phyloP scores from a whole-genome alignment of 495 filamentous ascomycete genomes.

The Rostrohypoxylon terebratum region DNA sequence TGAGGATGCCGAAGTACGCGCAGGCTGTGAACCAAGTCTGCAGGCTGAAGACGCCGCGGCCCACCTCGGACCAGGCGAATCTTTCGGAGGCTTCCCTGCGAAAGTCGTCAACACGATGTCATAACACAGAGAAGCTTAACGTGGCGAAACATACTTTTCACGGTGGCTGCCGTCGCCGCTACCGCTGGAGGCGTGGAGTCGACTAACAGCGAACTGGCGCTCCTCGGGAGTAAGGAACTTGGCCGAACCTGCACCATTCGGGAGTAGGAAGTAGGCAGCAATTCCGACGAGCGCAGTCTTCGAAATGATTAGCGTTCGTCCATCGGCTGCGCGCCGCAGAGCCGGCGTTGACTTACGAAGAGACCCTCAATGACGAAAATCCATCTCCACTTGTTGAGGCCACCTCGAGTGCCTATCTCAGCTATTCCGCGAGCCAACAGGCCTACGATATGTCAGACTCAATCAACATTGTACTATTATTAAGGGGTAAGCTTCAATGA shows the following conservation, averaged over 20 bases:
- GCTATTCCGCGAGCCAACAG: constrained; percentile 59
- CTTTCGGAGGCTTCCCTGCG: constrained; percentile 57
- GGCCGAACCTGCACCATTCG: constrained; percentile 68
- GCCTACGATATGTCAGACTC: constrained; percentile 49
- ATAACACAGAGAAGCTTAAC: background rate
- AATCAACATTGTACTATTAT: background rate
- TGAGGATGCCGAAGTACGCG: constrained; percentile 59
- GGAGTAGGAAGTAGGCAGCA: constrained; percentile 66
- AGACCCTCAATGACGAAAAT: constrained; percentile 66
- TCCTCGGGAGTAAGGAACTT: constrained; percentile 64
- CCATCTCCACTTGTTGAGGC: constrained; percentile 62
- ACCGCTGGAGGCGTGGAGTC: constrained; percentile 53
- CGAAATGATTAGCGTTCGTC: background rate
- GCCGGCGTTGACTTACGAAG: constrained; percentile 52
- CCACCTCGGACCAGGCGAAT: constrained; percentile 75
- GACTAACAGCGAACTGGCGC: constrained; percentile 52
- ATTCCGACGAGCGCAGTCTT: constrained; percentile 66
- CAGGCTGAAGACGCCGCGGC: constrained; percentile 68
- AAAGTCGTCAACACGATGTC: constrained; percentile 28
- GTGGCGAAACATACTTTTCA: constrained; percentile 45
- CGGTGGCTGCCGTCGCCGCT: constrained; percentile 42
- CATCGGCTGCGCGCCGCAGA: no score
- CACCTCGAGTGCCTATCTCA: constrained; percentile 54
- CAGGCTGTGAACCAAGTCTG: constrained; percentile 65
- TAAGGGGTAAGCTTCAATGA: constrained; percentile 1